Evolutionary conservation across 805 yeast genomes (phyloP), one percentile per base, ranked within the genome.

Genomic region (Diddensiella caesifluorescens): DNA sequence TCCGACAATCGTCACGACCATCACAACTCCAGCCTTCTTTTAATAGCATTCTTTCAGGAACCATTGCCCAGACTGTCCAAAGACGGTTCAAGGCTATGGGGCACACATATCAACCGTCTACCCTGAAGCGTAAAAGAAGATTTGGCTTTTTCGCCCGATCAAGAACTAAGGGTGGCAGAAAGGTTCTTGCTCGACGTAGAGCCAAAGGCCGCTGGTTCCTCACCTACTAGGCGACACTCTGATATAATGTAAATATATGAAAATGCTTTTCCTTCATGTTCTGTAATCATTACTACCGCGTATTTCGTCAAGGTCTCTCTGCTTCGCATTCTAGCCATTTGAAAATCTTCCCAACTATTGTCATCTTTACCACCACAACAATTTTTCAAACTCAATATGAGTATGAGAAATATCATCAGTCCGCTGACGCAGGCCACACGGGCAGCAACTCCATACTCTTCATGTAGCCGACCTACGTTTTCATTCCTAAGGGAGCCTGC

Each of bases 201-300:
- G 82, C 77, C 18, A 92, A 92, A 67, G 96, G 96, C 3, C 77
- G 97, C 65, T 89, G 97, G 97, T 88, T 78, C 59, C 66, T 92
- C 56, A 71, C 94, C 33, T 90, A 92, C 56, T 90, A 67, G 64
- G n/a, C n/a, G n/a, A n/a, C n/a, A n/a, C n/a, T n/a, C n/a, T n/a
- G n/a, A n/a, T n/a, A n/a, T n/a, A n/a, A n/a, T n/a, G n/a, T n/a
- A n/a, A n/a, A n/a, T n/a, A n/a, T n/a, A n/a, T n/a, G n/a, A n/a
- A n/a, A n/a, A n/a, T n/a, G n/a, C n/a, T n/a, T n/a, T n/a, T n/a
- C n/a, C n/a, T n/a, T n/a, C n/a, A n/a, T n/a, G n/a, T n/a, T n/a
- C n/a, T n/a, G n/a, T n/a, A n/a, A n/a, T n/a, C n/a, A n/a, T n/a
- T n/a, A n/a, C n/a, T n/a, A n/a, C n/a, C n/a, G n/a, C n/a, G n/a